Evolutionary conservation across 768 basidiomycete genomes (phyloP).

Genomic region (Pleurotus salmoneostramineus): DNA sequence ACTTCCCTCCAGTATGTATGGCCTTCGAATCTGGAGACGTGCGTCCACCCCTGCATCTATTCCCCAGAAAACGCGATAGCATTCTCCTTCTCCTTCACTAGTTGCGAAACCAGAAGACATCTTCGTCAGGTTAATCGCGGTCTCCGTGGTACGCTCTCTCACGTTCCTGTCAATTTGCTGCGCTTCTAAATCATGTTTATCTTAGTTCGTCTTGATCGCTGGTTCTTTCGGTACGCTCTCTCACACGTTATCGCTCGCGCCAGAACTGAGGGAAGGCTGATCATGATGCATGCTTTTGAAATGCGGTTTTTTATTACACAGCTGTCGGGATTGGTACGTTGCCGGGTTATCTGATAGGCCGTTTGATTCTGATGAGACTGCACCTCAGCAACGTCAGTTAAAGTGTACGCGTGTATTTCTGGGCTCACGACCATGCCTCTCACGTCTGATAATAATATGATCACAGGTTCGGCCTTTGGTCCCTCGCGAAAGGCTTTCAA

Average conservation of each 20-base stretch:
- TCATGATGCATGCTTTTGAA: no score
- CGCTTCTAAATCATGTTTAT: neutral
- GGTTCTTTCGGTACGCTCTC: neutral
- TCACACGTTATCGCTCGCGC: no score
- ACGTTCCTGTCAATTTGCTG: neutral
- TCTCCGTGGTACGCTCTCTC: neutral
- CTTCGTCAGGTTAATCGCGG: neutral
- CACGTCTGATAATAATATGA: neutral
- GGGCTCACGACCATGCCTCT: neutral
- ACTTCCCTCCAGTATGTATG: neutral
- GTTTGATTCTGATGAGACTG: neutral
- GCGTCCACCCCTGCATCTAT: neutral
- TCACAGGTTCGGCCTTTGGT: neutral
- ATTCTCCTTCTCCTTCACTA: neutral
- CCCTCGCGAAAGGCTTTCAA: neutral
- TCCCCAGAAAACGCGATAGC: no score
- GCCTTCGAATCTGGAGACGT: constrained; percentile 1
- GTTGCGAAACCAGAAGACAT: neutral
- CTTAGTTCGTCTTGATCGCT: neutral
- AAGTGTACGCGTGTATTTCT: neutral
- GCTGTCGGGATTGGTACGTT: no score
- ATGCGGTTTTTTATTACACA: no score
- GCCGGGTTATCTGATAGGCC: no score
- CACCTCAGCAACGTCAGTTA: neutral
- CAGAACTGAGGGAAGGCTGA: no score